Conservation (phyloP, 2,329 filamentous ascomycete species). For the Cordyceps tenuipes region DNA sequence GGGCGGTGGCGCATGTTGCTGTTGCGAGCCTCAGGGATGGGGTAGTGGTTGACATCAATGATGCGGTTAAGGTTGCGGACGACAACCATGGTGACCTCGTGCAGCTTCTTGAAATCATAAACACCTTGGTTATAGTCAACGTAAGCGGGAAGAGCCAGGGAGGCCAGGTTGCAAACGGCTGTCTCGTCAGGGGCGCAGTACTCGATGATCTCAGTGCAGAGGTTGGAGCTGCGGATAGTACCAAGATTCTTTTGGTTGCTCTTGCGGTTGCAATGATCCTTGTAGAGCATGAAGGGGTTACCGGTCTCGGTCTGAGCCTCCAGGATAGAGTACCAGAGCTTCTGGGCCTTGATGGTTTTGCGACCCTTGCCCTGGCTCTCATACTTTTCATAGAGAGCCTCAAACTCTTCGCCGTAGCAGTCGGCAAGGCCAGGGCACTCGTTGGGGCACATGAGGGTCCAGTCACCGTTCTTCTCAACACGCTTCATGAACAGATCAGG, state of each 20-base stretch:
- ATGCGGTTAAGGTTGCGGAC: constrained; percentile 96
- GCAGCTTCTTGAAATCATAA: constrained; percentile 95
- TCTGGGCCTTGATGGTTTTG: constrained; percentile 91
- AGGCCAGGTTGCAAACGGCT: constrained; percentile 95
- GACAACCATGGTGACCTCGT: constrained; percentile 87
- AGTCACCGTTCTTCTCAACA: constrained; percentile 91
- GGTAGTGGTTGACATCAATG: constrained; percentile 97
- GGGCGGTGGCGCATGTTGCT: constrained; percentile 97
- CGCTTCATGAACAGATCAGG: constrained; percentile 99
- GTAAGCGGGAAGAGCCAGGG: constrained; percentile 81
- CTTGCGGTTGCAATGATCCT: constrained; percentile 96
- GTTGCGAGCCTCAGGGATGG: constrained; percentile 85
- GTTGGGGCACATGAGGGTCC: constrained; percentile 97
- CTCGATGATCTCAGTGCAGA: constrained; percentile 98
- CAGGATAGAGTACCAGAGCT: constrained; percentile 97
- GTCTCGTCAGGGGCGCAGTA: constrained; percentile 97
- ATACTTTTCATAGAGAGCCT: constrained; percentile 88
- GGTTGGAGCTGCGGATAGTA: constrained; percentile 95
- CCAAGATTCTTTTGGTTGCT: constrained; percentile 99
- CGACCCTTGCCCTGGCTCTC: constrained; percentile 82
- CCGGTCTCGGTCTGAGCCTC: constrained; percentile 98
- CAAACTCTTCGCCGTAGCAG: constrained; percentile 95
- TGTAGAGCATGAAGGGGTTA: constrained; percentile 99
- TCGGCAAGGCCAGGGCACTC: constrained; percentile 93
- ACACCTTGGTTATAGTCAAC: constrained; percentile 77